Conservation (phyloP, 1,284 basidiomycete genomes). For the Ceratobasidium sp. region DNA sequence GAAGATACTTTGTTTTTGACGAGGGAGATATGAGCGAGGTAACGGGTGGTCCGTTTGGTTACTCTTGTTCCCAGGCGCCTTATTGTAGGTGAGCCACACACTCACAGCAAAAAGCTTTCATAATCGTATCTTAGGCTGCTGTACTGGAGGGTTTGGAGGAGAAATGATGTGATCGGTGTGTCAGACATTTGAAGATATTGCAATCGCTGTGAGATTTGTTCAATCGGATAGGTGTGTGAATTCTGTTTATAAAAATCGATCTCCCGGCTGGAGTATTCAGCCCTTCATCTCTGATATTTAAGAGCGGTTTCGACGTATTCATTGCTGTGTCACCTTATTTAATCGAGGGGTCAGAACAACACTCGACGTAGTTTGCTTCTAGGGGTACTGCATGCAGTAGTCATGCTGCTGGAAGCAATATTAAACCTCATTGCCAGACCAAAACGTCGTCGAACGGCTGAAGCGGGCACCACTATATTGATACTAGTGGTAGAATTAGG, state of each 20-base stretch:
- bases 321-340: conserved; percentile 69
- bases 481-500: too few relatives aligned
- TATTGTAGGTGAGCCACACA: conserved; percentile 56
- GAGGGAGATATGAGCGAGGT: conserved; percentile 57
- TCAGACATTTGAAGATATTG: neutral
- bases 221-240: conserved; percentile 65
- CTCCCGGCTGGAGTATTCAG: conserved; percentile 75
- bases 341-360: too few relatives aligned
- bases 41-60: conserved; percentile 59
- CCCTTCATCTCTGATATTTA: conserved; percentile 73
- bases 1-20: neutral
- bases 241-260: conserved; percentile 75
- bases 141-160: conserved; percentile 71
- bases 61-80: conserved; percentile 67
- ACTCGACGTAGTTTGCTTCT: too few relatives aligned
- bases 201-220: too few relatives aligned
- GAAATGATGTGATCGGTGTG: conserved; percentile 69
- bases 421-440: too few relatives aligned
- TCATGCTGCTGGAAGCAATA: too few relatives aligned
- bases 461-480: too few relatives aligned
- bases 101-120: neutral
- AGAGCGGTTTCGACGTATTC: conserved; percentile 68
- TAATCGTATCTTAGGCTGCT: conserved; percentile 54
- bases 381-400: too few relatives aligned
- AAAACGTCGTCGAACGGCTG: too few relatives aligned